Conservation (phyloP, 2,329 filamentous ascomycete genomes). For the Aspergillus bombycis region DNA sequence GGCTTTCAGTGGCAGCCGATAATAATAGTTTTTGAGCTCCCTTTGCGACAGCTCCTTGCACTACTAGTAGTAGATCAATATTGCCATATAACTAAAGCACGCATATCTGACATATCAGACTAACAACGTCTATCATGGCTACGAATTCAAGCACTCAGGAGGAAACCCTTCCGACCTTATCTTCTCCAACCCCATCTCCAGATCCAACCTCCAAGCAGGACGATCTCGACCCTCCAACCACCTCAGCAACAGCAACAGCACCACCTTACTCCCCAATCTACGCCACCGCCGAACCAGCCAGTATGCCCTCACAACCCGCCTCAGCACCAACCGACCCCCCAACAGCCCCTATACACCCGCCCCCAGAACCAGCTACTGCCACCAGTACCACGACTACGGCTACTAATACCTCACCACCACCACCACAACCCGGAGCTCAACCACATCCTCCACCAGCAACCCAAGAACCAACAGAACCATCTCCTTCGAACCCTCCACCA, state of each 20-base stretch:
- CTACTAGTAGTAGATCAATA: not conserved
- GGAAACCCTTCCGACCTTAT: not conserved
- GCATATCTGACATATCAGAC: not conserved
- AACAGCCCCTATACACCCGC: not conserved
- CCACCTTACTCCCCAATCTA: slow-evolving; percentile 39
- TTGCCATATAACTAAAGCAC: not conserved
- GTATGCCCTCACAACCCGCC: slow-evolving; percentile 6
- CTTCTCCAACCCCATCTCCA: not conserved
- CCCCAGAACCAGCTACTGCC: slow-evolving; percentile 25
- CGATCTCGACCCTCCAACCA: not conserved
- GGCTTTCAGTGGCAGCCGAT: not conserved
- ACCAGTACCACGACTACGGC: slow-evolving; percentile 30
- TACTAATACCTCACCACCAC: slow-evolving; percentile 39
- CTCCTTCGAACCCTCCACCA: slow-evolving; percentile 21
- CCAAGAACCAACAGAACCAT: slow-evolving; percentile 7
- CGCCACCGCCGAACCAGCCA: slow-evolving; percentile 23
- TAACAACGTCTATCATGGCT: slow-evolving; percentile 5
- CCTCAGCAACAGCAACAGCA: slow-evolving; percentile 23
- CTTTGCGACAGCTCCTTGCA: not conserved
- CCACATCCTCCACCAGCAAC: slow-evolving; percentile 15
- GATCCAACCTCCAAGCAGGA: not conserved
- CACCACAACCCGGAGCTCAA: slow-evolving; percentile 43
- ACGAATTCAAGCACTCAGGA: slow-evolving; percentile 4
- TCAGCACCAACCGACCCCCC: slow-evolving; percentile 28
- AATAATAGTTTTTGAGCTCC: not conserved